Base-by-base conservation (phyloP, 1,139 yeast genomes). In the Taphrina deformans region DNA sequence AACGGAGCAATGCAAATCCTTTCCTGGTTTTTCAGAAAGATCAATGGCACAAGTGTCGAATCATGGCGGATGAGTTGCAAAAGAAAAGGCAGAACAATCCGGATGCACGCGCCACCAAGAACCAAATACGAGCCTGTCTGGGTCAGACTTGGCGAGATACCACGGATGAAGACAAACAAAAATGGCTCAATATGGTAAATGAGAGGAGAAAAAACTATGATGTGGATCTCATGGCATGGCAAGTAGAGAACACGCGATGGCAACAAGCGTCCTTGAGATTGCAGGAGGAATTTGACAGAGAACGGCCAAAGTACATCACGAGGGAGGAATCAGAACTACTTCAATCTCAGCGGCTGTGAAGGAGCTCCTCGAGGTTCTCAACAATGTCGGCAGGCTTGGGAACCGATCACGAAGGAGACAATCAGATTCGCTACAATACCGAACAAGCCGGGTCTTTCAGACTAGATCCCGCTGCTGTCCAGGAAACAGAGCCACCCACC, bases 141-240 rank as follows among this genome's bases (percentile, higher is more conserved):
- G 80, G 81, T 21, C 75, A 75, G 64, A 76, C 77, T 72, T 78
- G 81, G 81, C 72, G 80, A 48, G 78, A 75, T 52, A 69, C 78
- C 31, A 76, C 79, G 1, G 79, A 77, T 6, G 74, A 68, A 1
- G 75, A 76, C 44, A 75, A 77, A 66, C 71, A 72, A 59, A 80
- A 80, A 0, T 77, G 63, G 63, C 2, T 33, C 23, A 29, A 38
- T 9, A 59, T 59, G 27, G 63, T 59, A 2, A 40, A 38, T n/a
- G 41, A 35, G 16, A 35, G 55, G 29, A 51, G 31, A 21, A n/a
- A 18, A 7, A 41, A 48, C 3, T 59, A 38, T 59, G 63, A 59
- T 16, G 16, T 16, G 14, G 48, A 21, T 7, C 18, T 27, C n/a
- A 24, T 21, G 7, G 18, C 10, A 23, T 53, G 58, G 46, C 21